A percentile compares a stretch with the other conserved stretches of the same genome.
Evolutionary conservation across 2,329 filamentous ascomycete species (phyloP).

Genomic region (Calonectria pseudoturangicola): DNA sequence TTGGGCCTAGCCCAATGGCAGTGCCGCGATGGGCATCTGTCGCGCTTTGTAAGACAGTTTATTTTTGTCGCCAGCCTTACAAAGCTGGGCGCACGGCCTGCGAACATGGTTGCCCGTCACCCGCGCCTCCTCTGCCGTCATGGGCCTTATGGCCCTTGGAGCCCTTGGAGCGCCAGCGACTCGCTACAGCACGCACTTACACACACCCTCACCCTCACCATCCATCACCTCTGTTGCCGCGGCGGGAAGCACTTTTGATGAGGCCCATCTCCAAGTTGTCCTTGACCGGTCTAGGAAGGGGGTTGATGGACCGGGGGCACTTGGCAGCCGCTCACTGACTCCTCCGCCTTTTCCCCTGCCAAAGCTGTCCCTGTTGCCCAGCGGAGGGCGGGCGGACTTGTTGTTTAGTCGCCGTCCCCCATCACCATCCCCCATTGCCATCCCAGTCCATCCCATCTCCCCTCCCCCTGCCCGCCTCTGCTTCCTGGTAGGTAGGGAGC

Average conservation of each 20-base stretch:
- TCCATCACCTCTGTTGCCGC: not conserved
- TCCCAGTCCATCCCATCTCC: not conserved
- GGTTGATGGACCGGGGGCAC: not conserved
- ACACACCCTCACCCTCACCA: conserved; percentile 17
- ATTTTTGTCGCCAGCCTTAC: conserved; percentile 38
- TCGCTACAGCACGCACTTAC: conserved; percentile 16
- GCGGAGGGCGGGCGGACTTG: conserved; percentile 31
- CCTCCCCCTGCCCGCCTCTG: too few species aligned
- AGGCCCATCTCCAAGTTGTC: conserved; percentile 24
- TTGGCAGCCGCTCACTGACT: conserved; percentile 15
- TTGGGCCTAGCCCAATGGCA: conserved; percentile 21
- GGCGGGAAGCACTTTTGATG: conserved; percentile 23
- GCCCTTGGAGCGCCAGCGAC: not conserved
- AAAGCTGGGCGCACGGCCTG: conserved; percentile 36
- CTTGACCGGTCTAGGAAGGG: conserved; percentile 11
- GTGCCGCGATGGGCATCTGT: conserved; percentile 36
- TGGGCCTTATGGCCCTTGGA: not conserved
- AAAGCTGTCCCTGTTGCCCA: conserved; percentile 21
- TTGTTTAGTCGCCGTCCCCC: not conserved
- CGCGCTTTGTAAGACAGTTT: conserved; percentile 38
- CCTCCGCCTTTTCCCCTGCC: conserved; percentile 40
- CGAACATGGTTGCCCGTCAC: conserved; percentile 18
- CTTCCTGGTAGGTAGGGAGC: not conserved
- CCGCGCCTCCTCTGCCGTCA: conserved; percentile 19
- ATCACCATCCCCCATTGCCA: not conserved